Conservation (phyloP, 495 filamentous ascomycete genomes). For the Evernia prunastri region DNA sequence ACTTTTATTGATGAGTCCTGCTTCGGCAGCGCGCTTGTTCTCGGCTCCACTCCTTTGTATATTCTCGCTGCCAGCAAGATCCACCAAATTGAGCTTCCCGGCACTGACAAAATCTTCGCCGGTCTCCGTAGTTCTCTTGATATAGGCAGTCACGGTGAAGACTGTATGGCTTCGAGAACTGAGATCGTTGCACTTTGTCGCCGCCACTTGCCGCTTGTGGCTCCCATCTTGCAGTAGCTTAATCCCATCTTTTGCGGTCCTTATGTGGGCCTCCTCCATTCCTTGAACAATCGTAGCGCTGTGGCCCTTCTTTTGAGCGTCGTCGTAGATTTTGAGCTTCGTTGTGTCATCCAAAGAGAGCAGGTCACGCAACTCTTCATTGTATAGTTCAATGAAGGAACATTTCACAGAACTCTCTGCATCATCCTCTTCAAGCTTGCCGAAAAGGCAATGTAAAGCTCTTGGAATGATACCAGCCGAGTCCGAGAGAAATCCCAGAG, state of each 20-base stretch:
- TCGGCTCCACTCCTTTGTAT: conserved; percentile 94
- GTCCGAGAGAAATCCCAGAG: conserved; percentile 76
- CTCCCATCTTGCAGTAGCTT: conserved; percentile 84
- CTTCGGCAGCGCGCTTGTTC: conserved; percentile 93
- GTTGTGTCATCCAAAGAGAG: conserved; percentile 69
- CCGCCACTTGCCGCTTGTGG: conserved; percentile 88
- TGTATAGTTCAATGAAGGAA: conserved; percentile 97
- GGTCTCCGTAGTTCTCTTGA: conserved; percentile 72
- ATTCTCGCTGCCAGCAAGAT: conserved; percentile 94
- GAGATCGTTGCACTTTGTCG: conserved; percentile 96
- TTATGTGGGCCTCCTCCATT: conserved; percentile 94
- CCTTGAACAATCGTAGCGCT: conserved; percentile 81
- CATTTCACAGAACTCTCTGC: conserved; percentile 88
- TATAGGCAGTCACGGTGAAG: conserved; percentile 86
- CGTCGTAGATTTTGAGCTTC: conserved; percentile 94
- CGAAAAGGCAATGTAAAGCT: conserved; percentile 77
- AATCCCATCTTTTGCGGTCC: conserved; percentile 75
- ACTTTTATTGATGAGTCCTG: conserved; percentile 96
- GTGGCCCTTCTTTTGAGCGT: conserved; percentile 74
- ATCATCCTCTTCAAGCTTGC: conserved; percentile 69
- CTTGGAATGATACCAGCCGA: conserved; percentile 91
- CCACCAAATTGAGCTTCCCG: conserved; percentile 92
- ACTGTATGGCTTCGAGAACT: conserved; percentile 94
- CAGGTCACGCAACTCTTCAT: conserved; percentile 89
- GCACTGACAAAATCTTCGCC: conserved; percentile 88